phyloP scores from a whole-genome alignment of 345 rosid species.

The Melastoma malabathricum region DNA sequence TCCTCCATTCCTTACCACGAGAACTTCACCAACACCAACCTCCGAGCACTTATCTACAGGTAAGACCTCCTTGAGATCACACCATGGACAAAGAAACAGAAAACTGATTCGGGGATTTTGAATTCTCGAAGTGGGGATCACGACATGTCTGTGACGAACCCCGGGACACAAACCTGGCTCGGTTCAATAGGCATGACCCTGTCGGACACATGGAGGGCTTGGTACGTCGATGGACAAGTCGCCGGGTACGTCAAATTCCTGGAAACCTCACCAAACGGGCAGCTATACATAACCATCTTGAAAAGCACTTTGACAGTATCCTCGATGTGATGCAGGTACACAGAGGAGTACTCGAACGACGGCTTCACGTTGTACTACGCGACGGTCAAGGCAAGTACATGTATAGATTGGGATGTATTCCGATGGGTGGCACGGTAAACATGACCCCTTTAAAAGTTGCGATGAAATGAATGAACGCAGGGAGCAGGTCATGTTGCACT shows the following conservation, averaged over 20 bases:
- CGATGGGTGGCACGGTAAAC: background rate
- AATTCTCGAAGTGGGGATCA: conserved; percentile 16
- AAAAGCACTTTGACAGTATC: background rate
- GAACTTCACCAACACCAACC: conserved; percentile 12
- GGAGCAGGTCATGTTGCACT: conserved; percentile 22
- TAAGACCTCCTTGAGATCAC: background rate
- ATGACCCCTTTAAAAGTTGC: background rate
- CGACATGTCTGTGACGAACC: conserved; percentile 15
- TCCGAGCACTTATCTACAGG: conserved; percentile 26
- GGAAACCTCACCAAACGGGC: background rate
- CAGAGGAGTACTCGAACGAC: conserved; percentile 6
- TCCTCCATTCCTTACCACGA: conserved; percentile 14
- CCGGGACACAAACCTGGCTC: conserved; percentile 17
- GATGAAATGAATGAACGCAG: conserved; percentile 1
- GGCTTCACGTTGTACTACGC: conserved; percentile 10
- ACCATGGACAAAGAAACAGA: background rate
- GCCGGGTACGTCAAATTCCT: conserved; percentile 10
- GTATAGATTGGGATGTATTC: background rate
- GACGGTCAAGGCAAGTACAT: conserved; percentile 12
- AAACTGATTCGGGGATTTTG: background rate
- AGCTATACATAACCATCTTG: no score
- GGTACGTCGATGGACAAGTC: conserved; percentile 21
- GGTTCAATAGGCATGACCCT: conserved; percentile 9
- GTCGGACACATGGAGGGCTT: conserved; percentile 11
- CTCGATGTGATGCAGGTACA: conserved; percentile 10